Conservation (phyloP, 768 basidiomycete species). For the Suillus subaureus region DNA sequence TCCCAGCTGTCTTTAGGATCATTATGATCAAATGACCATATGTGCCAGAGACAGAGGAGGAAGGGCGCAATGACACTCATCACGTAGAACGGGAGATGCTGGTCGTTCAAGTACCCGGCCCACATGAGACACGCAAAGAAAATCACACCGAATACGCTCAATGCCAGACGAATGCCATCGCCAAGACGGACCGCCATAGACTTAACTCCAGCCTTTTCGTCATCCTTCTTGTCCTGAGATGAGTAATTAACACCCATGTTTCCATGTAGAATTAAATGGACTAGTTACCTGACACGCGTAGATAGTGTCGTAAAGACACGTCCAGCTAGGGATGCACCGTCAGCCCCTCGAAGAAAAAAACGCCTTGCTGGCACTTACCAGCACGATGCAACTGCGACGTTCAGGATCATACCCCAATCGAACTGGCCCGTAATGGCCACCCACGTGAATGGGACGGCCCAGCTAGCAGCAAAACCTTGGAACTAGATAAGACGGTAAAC, state of each 20-base stretch:
- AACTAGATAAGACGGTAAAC: neutral
- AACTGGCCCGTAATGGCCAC: neutral
- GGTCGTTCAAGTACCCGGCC: slow-evolving; percentile 54
- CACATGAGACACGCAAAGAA: slow-evolving; percentile 55
- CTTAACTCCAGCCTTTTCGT: slow-evolving; percentile 69
- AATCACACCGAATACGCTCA: slow-evolving; percentile 49
- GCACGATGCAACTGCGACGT: neutral
- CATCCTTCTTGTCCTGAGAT: slow-evolving; percentile 77
- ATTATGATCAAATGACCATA: neutral
- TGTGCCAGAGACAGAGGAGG: slow-evolving; percentile 1
- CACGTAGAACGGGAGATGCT: slow-evolving; percentile 35
- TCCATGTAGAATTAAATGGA: too few species aligned
- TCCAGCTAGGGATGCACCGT: neutral
- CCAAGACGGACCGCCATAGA: slow-evolving; percentile 79
- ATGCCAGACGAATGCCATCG: slow-evolving; percentile 55
- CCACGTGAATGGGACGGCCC: slow-evolving; percentile 1
- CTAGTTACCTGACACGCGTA: slow-evolving; percentile 70
- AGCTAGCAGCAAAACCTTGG: neutral
- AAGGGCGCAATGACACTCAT: neutral
- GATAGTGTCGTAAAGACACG: slow-evolving; percentile 49
- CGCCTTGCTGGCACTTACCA: neutral
- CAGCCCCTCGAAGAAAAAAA: neutral
- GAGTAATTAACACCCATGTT: slow-evolving; percentile 65
- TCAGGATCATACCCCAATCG: slow-evolving; percentile 1
- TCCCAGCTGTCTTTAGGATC: slow-evolving; percentile 3